Base-by-base conservation (phyloP, 345 rosid species). In the Ceriops decandra region DNA sequence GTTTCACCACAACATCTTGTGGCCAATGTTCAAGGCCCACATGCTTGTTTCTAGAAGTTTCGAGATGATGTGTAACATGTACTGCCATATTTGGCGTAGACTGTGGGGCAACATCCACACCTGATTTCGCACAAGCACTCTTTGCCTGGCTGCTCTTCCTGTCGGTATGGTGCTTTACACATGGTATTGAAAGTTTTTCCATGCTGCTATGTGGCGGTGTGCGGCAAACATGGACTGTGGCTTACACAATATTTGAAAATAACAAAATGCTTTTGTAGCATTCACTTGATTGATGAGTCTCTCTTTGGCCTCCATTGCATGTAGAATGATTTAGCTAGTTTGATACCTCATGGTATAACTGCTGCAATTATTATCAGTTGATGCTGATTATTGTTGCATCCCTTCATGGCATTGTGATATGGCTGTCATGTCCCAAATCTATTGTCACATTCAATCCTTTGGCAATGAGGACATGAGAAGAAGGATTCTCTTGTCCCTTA, bases 31-130 rank as follows among this genome's bases (percentile, higher is more conserved):
- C 65, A 64, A 59, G 69, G 70, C 26, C 60, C 35, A 53, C 70
- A 11, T 63, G 19, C 57, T 58, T 59, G 76, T 65, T 59, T 72
- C 59, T 65, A 59, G 68, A 72, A 62, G 66, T 68, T 66, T 66
- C 58, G 56, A 52, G 76, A 28, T 66, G 76, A 66, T 16, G 60
- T 56, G 49, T 49, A 46, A 51, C 49, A 46, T 72, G 31, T 57
- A 57, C 52, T 33, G 32, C 56, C 46, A 49, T 49, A 42, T 21
- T 64, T 62, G 75, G 28, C 11, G 64, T 57, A 33, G 62, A 57
- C 68, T 53, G 15, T 56, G 62, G 67, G 68, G 74, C 57, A 63
- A 46, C 54, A 63, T 56, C 64, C 0, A 32, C 53, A 10, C 69
- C 58, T 58, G 66, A 51, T 65, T 64, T 57, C 59, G 60, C 17